Conservation (phyloP, 176 grass and related monocot genomes). For the Melocanna baccifera region DNA sequence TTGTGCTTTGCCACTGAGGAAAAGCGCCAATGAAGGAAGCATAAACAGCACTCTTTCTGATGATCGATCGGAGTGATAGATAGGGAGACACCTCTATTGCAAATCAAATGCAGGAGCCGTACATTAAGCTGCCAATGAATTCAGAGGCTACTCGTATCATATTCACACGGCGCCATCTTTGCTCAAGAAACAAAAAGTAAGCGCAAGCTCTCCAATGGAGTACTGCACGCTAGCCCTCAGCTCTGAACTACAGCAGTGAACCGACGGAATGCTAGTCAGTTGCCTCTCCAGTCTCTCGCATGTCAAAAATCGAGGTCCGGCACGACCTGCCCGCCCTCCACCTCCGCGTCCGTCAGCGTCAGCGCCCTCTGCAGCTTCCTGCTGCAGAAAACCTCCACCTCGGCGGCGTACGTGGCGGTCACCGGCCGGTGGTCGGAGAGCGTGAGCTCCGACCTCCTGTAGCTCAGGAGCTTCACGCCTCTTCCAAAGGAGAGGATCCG, state of each 20-base stretch:
- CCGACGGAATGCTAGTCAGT: neutral
- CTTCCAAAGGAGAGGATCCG: slow-evolving; percentile 69
- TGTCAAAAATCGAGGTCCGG: slow-evolving; percentile 61
- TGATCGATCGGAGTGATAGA: no score
- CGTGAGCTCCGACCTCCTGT: slow-evolving; percentile 54
- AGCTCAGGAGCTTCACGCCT: slow-evolving; percentile 48
- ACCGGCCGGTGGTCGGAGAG: slow-evolving; percentile 92
- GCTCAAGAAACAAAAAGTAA: neutral
- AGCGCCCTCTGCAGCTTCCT: slow-evolving; percentile 85
- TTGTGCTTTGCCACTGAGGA: no score
- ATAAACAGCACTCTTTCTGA: no score
- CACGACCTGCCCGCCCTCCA: slow-evolving; percentile 60
- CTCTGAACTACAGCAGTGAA: neutral
- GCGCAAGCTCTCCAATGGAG: neutral
- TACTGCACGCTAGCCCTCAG: neutral
- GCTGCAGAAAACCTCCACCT: slow-evolving; percentile 82
- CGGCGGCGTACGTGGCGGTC: slow-evolving; percentile 58
- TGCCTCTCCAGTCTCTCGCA: neutral
- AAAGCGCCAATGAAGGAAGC: no score
- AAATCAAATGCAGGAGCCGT: neutral
- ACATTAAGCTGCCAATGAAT: neutral
- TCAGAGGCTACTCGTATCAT: neutral
- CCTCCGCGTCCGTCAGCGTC: slow-evolving; percentile 78
- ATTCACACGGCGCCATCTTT: no score
- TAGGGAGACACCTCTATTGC: neutral